A percentile compares a stretch with the other conserved stretches of the same genome.
These are phyloP conservation scores for Candida pseudoviswanathii DNA, from an alignment of 1,139 yeast species.

Conservation along the genomic window DNA sequence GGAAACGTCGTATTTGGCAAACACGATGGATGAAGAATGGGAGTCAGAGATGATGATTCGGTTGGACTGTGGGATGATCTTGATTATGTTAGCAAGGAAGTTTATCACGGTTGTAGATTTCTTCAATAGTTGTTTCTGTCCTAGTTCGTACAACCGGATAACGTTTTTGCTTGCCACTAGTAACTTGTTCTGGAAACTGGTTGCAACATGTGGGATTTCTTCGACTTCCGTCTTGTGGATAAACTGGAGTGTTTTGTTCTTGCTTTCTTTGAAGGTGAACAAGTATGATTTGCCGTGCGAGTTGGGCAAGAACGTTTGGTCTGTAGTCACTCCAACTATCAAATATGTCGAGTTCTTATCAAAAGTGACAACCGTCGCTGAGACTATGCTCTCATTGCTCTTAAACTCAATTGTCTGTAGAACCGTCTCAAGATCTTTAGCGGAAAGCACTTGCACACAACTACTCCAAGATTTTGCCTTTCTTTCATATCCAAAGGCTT, in stretches of 20 bases:
- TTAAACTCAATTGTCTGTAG: constrained; percentile 44
- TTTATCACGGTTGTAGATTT: constrained; percentile 53
- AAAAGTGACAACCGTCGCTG: constrained; percentile 24
- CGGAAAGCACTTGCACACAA: constrained; percentile 50
- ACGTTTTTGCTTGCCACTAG: constrained; percentile 59
- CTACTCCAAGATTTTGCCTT: constrained; percentile 45
- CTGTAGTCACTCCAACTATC: constrained; percentile 50
- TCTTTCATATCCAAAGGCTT: constrained; percentile 43
- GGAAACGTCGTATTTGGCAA: constrained; percentile 52
- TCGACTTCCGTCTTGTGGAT: constrained; percentile 67
- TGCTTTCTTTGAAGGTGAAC: constrained; percentile 43
- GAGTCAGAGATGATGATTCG: constrained; percentile 71
- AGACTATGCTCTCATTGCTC: constrained; percentile 41
- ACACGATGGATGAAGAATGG: constrained; percentile 54
- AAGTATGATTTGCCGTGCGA: constrained; percentile 34
- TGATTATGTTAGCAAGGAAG: constrained; percentile 47
- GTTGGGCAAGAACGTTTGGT: constrained; percentile 40
- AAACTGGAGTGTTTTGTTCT: constrained; percentile 38
- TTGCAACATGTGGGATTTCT: constrained; percentile 50
- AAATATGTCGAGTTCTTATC: constrained; percentile 35
- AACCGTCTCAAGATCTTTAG: constrained; percentile 26
- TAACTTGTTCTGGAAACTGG: constrained; percentile 60
- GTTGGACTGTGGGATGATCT: constrained; percentile 55
- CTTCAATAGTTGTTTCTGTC: constrained; percentile 74
- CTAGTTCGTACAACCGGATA: constrained; percentile 70